Base-by-base conservation (phyloP, 2,329 filamentous ascomycete species). In the Epichloe coenophiala region DNA sequence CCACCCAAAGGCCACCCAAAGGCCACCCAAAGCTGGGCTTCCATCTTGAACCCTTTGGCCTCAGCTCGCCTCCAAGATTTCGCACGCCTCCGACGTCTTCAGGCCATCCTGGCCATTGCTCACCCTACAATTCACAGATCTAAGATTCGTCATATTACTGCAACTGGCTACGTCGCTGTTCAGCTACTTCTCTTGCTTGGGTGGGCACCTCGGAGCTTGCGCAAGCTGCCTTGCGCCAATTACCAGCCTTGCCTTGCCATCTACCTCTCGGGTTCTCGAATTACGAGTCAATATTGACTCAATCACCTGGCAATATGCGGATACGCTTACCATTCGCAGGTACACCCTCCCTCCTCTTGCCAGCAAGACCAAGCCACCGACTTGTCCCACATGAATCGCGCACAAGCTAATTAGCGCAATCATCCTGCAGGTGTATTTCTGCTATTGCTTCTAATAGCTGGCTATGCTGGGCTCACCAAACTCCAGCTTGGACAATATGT, bases 381-480 rank as follows among this genome's bases (percentile, higher is more conserved):
- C 9, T 23, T 23, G 40, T 33, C 48, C 19, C 23, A 19, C 9
- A 4, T 19, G 21, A 45, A 33, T 27, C 13, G 13, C 3, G 23
- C 19, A 23, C 15, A 35, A 17, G 36, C 45, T 40, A 37, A 49
- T 33, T 50, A 41, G 59, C 46, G 60, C 56, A 48, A 33, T 39
- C 41, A 37, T 44, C 27, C n/a, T 40, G 43, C 37, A 90, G 86
- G 80, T 64, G 75, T 76, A 57, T 91, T 85, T 67, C 67, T 80
- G 68, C 64, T 79, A 55, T 78, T 96, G 59, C 73, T 89, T 58
- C 74, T 95, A 54, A 68, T 86, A 50, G 81, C 86, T 54, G 89
- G 80, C 55, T 94, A 91, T 64, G 77, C 84, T 55, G 89, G 89
- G 57, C 84, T 97, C 51, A 83, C 87, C 35, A 71, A 76, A 39